These are phyloP conservation scores for Mycotypha africana DNA, from an alignment of 371 early-diverging fungal genomes.

Conservation along the genomic window DNA sequence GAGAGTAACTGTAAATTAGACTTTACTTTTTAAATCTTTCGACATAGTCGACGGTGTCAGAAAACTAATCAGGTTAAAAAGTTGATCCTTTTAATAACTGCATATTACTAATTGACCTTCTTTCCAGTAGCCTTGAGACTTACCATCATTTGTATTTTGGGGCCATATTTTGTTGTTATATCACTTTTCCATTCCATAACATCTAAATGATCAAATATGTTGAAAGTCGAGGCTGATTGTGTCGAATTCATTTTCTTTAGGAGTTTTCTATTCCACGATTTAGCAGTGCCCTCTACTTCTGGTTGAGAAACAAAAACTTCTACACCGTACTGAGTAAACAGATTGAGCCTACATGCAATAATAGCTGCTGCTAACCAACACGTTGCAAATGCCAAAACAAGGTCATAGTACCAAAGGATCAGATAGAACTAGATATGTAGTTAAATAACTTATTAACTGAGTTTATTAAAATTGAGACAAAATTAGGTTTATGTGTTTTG, in stretches of 20 bases:
- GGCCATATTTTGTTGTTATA: slow-evolving; percentile 28
- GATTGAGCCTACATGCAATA: slow-evolving; percentile 13
- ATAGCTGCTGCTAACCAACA: slow-evolving; percentile 9
- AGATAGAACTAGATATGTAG: slow-evolving; percentile 20
- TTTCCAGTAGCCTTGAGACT: background rate
- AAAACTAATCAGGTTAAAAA: slow-evolving; percentile 12
- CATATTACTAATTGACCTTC: background rate
- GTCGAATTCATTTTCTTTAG: slow-evolving; percentile 14
- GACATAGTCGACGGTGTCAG: slow-evolving; percentile 30
- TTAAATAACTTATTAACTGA: too few relatives aligned
- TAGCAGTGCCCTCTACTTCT: slow-evolving; percentile 14
- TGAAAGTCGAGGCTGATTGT: slow-evolving; percentile 1
- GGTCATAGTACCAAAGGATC: slow-evolving; percentile 30
- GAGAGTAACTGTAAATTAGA: background rate
- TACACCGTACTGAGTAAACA: slow-evolving; percentile 25
- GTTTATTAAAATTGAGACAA: too few relatives aligned
- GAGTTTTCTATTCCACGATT: slow-evolving; percentile 9
- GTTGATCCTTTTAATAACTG: background rate
- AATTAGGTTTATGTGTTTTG: too few relatives aligned
- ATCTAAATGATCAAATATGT: slow-evolving; percentile 19
- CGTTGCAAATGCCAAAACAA: slow-evolving; percentile 18
- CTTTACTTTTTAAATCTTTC: slow-evolving; percentile 33
- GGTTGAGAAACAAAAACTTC: slow-evolving; percentile 22
- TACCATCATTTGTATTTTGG: slow-evolving; percentile 29
- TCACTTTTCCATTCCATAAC: slow-evolving; percentile 28